A percentile compares a stretch with the other conserved stretches of the same genome.
phyloP scores from a whole-genome alignment of 345 rosid species.

The Populus deltoides region DNA sequence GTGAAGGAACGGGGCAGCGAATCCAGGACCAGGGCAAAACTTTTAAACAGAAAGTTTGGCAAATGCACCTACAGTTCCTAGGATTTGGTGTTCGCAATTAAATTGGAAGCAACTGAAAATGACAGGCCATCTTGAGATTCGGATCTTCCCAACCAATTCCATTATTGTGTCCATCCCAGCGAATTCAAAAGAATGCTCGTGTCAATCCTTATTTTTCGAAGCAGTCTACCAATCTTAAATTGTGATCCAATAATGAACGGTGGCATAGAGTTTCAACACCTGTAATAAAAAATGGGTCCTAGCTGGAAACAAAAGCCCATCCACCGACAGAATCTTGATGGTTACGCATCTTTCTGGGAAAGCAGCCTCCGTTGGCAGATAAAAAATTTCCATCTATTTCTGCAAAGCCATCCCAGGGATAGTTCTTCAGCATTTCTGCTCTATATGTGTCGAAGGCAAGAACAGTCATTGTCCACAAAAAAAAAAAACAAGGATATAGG shows the following conservation, averaged over 20 bases:
- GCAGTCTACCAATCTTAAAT: neutral
- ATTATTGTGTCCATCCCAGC: neutral
- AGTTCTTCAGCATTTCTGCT: slow-evolving; percentile 6
- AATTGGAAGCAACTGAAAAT: neutral
- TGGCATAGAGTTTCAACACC: neutral
- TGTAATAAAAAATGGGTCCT: neutral
- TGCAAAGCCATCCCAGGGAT: neutral
- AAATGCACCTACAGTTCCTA: neutral
- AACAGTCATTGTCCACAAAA: neutral
- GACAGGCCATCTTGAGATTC: neutral
- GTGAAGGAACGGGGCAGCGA: neutral
- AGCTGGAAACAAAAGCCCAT: neutral
- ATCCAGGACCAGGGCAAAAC: neutral
- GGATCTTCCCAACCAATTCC: neutral
- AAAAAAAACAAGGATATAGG: neutral
- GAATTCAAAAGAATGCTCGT: neutral
- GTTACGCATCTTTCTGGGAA: neutral
- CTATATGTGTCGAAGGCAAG: slow-evolving; percentile 5
- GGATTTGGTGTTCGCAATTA: neutral
- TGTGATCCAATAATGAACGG: neutral
- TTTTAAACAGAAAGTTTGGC: neutral
- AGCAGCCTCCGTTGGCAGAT: neutral
- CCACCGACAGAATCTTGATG: neutral
- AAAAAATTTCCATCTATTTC: neutral
- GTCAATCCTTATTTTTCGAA: neutral